Evolutionary conservation across 306 rosid genomes (phyloP).

Genomic region (cucumber (Cucumis sativus)): Cucumber_9930_V3 NC_026655.2:1704501-1705000

Average conservation of each 20-base stretch:
- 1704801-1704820: background rate
- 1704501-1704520: background rate
- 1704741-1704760: background rate
- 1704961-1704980: conserved; percentile 38
- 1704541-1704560: conserved; percentile 1
- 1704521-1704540: conserved; percentile 3
- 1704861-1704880: background rate
- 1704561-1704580: conserved; percentile 3
- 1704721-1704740: background rate
- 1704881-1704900: background rate
- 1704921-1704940: background rate
- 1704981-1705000: conserved; percentile 97
- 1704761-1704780: background rate
- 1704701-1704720: background rate
- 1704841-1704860: conserved; percentile 1
- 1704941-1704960: background rate
- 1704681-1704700: background rate
- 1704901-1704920: background rate
- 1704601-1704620: background rate
- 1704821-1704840: background rate
- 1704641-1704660: background rate
- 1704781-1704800: background rate
- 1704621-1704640: conserved; percentile 2
- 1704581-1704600: background rate
- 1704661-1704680: background rate